These are phyloP conservation scores for Talaromyces trachyspermus DNA, from an alignment of 495 filamentous ascomycete species.

Conservation along the genomic window DNA sequence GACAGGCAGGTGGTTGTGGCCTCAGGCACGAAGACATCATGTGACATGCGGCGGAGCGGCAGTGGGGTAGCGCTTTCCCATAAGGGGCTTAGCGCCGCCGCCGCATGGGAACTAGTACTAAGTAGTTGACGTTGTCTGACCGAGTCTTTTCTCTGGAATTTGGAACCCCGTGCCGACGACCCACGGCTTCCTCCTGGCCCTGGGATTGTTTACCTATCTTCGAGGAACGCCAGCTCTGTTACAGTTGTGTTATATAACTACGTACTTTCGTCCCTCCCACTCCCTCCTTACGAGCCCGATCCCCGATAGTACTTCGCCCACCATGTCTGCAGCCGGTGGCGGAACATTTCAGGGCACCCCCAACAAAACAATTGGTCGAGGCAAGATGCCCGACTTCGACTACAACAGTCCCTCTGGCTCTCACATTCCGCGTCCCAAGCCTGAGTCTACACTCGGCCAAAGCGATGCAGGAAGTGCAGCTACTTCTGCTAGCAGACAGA, in stretches of 20 bases:
- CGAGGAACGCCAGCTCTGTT: no score
- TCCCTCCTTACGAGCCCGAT: conserved; percentile 12
- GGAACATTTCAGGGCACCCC: conserved; percentile 38
- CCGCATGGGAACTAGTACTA: no score
- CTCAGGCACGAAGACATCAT: conserved; percentile 8
- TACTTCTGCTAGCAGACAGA: conserved; percentile 68
- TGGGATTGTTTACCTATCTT: conserved; percentile 11
- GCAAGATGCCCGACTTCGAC: conserved; percentile 58
- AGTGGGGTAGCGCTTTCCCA: not conserved
- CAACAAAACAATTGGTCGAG: conserved; percentile 50
- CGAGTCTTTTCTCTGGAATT: no score
- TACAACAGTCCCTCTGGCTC: conserved; percentile 52
- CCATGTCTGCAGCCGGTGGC: conserved; percentile 58
- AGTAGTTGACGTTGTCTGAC: no score
- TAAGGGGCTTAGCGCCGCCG: not conserved
- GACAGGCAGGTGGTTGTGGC: conserved; percentile 2
- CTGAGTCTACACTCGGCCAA: conserved; percentile 61
- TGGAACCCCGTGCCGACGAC: conserved; percentile 3
- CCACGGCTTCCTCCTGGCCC: conserved; percentile 2
- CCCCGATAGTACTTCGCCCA: conserved; percentile 11
- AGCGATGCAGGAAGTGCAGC: conserved; percentile 46
- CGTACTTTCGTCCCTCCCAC: no score
- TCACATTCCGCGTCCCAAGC: conserved; percentile 76
- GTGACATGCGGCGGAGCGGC: not conserved
- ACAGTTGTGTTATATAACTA: no score